phyloP scores from a whole-genome alignment of 352 stramenopile genomes.

The Phytophthora vignae region DNA sequence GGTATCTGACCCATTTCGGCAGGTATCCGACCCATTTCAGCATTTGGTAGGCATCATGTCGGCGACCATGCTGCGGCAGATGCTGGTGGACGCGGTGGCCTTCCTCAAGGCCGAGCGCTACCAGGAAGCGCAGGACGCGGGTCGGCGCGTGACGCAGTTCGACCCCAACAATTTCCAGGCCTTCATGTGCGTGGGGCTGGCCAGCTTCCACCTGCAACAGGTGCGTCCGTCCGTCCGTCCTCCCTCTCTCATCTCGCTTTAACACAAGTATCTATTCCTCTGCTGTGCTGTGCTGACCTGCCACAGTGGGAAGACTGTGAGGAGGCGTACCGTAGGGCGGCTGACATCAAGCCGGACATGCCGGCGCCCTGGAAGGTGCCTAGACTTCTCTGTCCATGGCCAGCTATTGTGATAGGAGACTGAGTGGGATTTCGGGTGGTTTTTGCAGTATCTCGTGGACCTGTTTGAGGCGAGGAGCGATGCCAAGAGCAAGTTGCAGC shows the following conservation, averaged over 20 bases:
- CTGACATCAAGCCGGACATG: constrained; percentile 75
- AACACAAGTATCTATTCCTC: too few relatives aligned
- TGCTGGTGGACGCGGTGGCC: constrained; percentile 78
- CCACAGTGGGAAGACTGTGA: constrained; percentile 75
- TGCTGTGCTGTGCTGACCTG: too few relatives aligned
- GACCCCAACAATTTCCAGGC: constrained; percentile 85
- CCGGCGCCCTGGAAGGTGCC: constrained; percentile 84
- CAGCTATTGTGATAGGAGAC: not conserved
- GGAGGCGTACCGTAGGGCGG: constrained; percentile 68
- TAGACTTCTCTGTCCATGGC: not conserved
- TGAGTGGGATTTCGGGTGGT: not conserved
- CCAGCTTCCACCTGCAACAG: constrained; percentile 77
- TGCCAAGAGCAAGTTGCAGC: constrained; percentile 66
- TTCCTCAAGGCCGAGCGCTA: constrained; percentile 81
- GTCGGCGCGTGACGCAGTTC: constrained; percentile 79
- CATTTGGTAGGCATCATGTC: constrained; percentile 47
- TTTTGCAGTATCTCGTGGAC: constrained; percentile 74
- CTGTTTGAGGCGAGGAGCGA: constrained; percentile 66
- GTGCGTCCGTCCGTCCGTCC: constrained; percentile 40
- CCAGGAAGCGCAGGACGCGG: constrained; percentile 71
- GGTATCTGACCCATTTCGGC: too few relatives aligned
- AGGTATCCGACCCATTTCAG: not conserved
- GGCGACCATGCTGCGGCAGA: constrained; percentile 72
- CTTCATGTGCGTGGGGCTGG: constrained; percentile 82
- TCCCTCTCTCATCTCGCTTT: too few relatives aligned